Percentiles rank a stretch among this genome's conserved stretches.
phyloP scores from a whole-genome alignment of 257 asterid genomes.

The Linderniella brevidens region DNA sequence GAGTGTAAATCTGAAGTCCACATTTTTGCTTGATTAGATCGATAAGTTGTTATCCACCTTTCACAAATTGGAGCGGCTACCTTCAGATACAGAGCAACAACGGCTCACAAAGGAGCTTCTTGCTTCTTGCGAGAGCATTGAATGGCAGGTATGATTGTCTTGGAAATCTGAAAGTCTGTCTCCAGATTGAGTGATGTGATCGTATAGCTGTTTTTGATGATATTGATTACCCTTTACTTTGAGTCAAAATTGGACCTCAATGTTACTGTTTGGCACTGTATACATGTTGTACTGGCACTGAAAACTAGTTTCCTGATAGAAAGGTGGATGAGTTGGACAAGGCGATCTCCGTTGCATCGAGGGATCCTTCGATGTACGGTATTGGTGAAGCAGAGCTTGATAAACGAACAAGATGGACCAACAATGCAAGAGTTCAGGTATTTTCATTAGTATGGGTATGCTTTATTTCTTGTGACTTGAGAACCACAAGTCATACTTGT shows the following conservation, averaged over 20 bases:
- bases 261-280: no score
- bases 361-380: slow-evolving; percentile 72
- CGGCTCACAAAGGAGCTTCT: slow-evolving; percentile 61
- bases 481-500: not conserved
- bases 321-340: slow-evolving; percentile 98
- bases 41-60: slow-evolving; percentile 68
- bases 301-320: slow-evolving; percentile 33
- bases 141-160: slow-evolving; percentile 73
- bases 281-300: slow-evolving; percentile 12
- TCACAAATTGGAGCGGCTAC: slow-evolving; percentile 72
- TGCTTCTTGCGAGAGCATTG: slow-evolving; percentile 74
- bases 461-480: not conserved
- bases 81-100: slow-evolving; percentile 44
- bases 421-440: slow-evolving; percentile 85
- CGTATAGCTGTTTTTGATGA: slow-evolving; percentile 3
- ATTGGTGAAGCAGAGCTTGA: slow-evolving; percentile 66
- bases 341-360: slow-evolving; percentile 75
- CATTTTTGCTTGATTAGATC: slow-evolving; percentile 35
- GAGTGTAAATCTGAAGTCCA: slow-evolving; percentile 6
- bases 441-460: not conserved
- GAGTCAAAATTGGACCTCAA: no score
- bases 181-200: slow-evolving; percentile 3
- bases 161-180: slow-evolving; percentile 4
- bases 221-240: no score
- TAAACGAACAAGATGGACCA: slow-evolving; percentile 84